Percentiles rank a stretch among this genome's conserved stretches.
Evolutionary conservation across 306 rosid genomes (phyloP).

Genomic region (Sicyos baderoa): DNA sequence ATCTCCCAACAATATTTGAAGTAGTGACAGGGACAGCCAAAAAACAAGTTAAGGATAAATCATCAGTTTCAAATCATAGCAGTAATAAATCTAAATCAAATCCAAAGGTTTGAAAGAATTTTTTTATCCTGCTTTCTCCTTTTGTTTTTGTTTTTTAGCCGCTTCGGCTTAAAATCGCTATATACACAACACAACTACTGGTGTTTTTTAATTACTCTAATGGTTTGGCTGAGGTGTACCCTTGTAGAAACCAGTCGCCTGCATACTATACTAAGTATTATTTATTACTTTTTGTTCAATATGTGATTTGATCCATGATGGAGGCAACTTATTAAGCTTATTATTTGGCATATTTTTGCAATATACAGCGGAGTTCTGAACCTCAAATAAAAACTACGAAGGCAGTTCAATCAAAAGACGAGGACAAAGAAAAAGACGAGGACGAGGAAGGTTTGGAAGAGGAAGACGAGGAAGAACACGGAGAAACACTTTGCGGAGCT

Average conservation of each 20-base stretch:
- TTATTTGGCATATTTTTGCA: constrained; percentile 21
- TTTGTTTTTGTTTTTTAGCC: constrained; percentile 2
- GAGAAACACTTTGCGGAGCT: constrained; percentile 64
- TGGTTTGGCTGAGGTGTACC: constrained; percentile 12
- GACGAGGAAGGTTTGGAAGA: constrained; percentile 43
- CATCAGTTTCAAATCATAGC: constrained; percentile 59
- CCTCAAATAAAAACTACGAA: constrained; percentile 40
- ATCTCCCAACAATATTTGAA: constrained; percentile 82
- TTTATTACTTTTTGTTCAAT: neutral
- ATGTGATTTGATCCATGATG: neutral
- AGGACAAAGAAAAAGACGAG: constrained; percentile 11
- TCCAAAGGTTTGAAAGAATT: constrained; percentile 42
- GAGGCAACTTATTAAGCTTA: neutral
- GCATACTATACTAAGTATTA: too few species aligned
- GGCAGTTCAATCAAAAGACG: constrained; percentile 33
- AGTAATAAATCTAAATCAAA: constrained; percentile 59
- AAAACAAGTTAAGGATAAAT: constrained; percentile 67
- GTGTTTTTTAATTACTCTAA: constrained; percentile 3
- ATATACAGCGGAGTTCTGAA: constrained; percentile 53
- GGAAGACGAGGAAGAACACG: constrained; percentile 72
- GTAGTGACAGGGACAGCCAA: constrained; percentile 59
- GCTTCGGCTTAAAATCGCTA: neutral
- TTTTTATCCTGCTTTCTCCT: neutral
- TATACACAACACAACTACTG: neutral
- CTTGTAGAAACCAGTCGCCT: neutral